A percentile compares a stretch with the other conserved stretches of the same genome.
phyloP scores from a whole-genome alignment of 768 basidiomycete genomes.

The Hygrophorus russula region DNA sequence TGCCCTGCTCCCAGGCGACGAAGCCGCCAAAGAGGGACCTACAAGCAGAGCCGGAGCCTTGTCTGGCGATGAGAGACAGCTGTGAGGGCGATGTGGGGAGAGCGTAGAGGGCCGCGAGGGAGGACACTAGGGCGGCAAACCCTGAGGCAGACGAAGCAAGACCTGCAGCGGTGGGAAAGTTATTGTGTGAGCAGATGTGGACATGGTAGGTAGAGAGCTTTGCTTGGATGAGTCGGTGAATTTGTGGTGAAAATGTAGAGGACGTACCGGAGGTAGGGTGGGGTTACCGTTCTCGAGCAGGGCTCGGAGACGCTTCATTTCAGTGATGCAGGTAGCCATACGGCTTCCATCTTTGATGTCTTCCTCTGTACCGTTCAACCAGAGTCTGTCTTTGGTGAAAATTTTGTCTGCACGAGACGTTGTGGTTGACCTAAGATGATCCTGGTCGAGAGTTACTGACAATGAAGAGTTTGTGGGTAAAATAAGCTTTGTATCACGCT shows the following conservation, averaged over 20 bases:
- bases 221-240: slow-evolving; percentile 1
- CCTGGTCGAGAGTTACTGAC: slow-evolving; percentile 95
- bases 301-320: slow-evolving; percentile 72
- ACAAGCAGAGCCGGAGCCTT: slow-evolving; percentile 96
- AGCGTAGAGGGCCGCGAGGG: slow-evolving; percentile 76
- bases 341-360: slow-evolving; percentile 75
- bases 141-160: slow-evolving; percentile 96
- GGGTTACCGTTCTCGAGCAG: slow-evolving; percentile 39
- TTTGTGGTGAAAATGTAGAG: neutral
- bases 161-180: slow-evolving; percentile 98
- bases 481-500: slow-evolving; percentile 90
- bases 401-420: slow-evolving; percentile 75
- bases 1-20: slow-evolving; percentile 89
- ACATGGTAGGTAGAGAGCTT: slow-evolving; percentile 65
- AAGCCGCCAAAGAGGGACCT: slow-evolving; percentile 95
- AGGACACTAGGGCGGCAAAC: slow-evolving; percentile 88
- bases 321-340: slow-evolving; percentile 73
- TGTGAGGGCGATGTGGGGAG: slow-evolving; percentile 69
- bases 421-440: slow-evolving; percentile 89
- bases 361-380: slow-evolving; percentile 93
- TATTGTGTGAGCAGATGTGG: slow-evolving; percentile 92
- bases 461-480: slow-evolving; percentile 93
- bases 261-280: slow-evolving; percentile 1
- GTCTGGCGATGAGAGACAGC: slow-evolving; percentile 90
- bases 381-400: slow-evolving; percentile 70